These are phyloP conservation scores for Lumnitzera littorea DNA, from an alignment of 345 rosid species.

Conservation along the genomic window DNA sequence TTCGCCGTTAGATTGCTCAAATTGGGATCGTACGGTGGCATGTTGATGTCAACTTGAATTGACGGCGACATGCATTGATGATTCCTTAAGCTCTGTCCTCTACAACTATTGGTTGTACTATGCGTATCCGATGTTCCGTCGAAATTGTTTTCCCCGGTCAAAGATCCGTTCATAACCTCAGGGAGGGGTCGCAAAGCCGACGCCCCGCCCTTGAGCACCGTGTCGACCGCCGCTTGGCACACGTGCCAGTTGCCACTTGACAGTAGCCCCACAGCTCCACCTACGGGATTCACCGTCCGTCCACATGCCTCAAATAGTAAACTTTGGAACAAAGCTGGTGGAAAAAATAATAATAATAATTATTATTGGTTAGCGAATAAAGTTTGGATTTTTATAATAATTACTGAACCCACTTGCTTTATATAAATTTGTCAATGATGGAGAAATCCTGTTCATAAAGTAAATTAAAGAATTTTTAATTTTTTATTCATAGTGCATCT, in stretches of 20 bases:
- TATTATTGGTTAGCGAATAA: neutral
- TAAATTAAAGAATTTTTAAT: too few relatives aligned
- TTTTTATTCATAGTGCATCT: too few relatives aligned
- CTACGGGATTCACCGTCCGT: slow-evolving; percentile 32
- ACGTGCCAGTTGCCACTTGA: slow-evolving; percentile 30
- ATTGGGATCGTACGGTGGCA: slow-evolving; percentile 3
- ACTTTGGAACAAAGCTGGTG: slow-evolving; percentile 27
- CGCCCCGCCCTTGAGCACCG: slow-evolving; percentile 23
- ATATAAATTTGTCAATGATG: too few relatives aligned
- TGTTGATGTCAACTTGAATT: slow-evolving; percentile 8
- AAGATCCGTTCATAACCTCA: neutral
- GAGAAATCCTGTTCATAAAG: too few relatives aligned
- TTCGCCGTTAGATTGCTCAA: neutral
- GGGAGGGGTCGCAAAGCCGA: slow-evolving; percentile 10
- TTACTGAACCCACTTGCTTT: too few relatives aligned
- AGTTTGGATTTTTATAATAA: too few relatives aligned
- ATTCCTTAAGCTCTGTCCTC: slow-evolving; percentile 5
- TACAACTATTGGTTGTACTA: neutral
- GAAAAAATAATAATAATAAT: neutral
- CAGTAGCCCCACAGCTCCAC: slow-evolving; percentile 35
- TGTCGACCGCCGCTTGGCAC: slow-evolving; percentile 33
- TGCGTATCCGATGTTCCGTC: too few relatives aligned
- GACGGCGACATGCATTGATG: slow-evolving; percentile 1
- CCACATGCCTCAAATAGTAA: slow-evolving; percentile 40
- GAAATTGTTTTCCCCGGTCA: neutral